Evolutionary conservation across 768 basidiomycete species (phyloP), one percentile per base, ranked within the genome.

Genomic region (Auricularia sp.): DNA sequence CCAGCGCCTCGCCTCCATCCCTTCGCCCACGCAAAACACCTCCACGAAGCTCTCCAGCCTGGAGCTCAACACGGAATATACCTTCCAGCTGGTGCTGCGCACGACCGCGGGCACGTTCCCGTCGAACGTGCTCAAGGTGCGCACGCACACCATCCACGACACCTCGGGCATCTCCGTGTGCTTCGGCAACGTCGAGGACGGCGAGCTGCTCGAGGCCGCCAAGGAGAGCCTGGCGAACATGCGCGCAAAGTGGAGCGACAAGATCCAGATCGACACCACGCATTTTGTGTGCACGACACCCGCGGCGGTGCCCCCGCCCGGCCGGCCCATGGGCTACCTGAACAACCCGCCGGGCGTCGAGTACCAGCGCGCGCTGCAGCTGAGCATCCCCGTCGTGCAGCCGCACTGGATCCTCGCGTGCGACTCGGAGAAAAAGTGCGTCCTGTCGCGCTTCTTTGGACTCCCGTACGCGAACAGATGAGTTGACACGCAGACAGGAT

Each of bases 221-320:
- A 92, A 91, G 74, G 73, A 84, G 64, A 91, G 93, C 7, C 75
- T 99, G 62, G 73, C 81, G 58, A 87, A 90, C 70, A 97, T 98
- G 90, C 83, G 81, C 51, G 96, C 92, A 0, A 88, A 88, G 68
- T 94, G 89, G 87, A 91, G 87, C 70, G 89, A 95, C 68, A 89
- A 86, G 71, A 94, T 99, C 47, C 91, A 95, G 77, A 95, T 98
- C 65, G 96, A 99, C 72, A 98, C 96, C 10, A 98, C 95, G 0
- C 96, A 99, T 74, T 99, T 97, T 68, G 94, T 98, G 51, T 96
- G 94, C 72, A 96, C 93, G 18, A 93, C 90, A 0, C 93, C 94
- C 2, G 88, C 87, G 1, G 62, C 65, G 3, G 56, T 59, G 3
- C 56, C 56, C 8, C 56, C 56, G 10, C 63, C 73, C 2, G 82